A percentile compares a stretch with the other conserved stretches of the same genome.
Conservation (phyloP, 2,329 filamentous ascomycete species). For the Knufia fluminis region DNA sequence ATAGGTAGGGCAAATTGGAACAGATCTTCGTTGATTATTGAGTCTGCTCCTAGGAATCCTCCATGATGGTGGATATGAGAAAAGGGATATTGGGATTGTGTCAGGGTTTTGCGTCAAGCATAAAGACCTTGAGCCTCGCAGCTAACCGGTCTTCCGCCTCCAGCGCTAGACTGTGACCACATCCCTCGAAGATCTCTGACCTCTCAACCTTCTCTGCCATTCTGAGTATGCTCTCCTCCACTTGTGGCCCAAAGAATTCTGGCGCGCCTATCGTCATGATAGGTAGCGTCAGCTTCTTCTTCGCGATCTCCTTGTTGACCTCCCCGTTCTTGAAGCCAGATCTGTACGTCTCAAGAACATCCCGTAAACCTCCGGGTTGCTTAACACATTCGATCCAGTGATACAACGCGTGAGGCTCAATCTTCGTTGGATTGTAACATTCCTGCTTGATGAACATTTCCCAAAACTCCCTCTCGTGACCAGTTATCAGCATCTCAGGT, state of each 20-base stretch:
- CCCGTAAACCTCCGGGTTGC: constrained; percentile 36
- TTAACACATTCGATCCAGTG: constrained; percentile 37
- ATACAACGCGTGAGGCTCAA: constrained; percentile 29
- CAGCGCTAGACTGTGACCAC: constrained; percentile 9
- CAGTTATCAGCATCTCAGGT: constrained; percentile 41
- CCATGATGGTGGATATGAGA: not conserved
- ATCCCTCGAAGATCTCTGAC: constrained; percentile 10
- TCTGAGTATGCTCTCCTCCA: constrained; percentile 6
- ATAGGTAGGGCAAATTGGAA: not conserved
- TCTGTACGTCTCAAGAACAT: constrained; percentile 49
- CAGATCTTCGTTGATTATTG: not conserved
- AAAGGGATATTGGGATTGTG: not conserved
- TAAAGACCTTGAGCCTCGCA: constrained; percentile 1
- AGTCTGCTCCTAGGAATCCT: not conserved
- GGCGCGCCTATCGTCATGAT: constrained; percentile 12
- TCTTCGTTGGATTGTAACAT: constrained; percentile 26
- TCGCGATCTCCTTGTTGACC: constrained; percentile 6
- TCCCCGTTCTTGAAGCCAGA: constrained; percentile 46
- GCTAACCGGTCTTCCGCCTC: constrained; percentile 9
- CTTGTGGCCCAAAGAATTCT: constrained; percentile 11
- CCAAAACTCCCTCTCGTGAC: constrained; percentile 32
- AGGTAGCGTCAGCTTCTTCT: constrained; percentile 34
- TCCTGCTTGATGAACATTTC: constrained; percentile 37
- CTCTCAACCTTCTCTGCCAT: constrained; percentile 5
- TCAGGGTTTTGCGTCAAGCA: not conserved